Percentiles rank a stretch among this genome's conserved stretches.
phyloP scores from a whole-genome alignment of 2,329 filamentous ascomycete genomes.

The Sclerotinia spermophila region DNA sequence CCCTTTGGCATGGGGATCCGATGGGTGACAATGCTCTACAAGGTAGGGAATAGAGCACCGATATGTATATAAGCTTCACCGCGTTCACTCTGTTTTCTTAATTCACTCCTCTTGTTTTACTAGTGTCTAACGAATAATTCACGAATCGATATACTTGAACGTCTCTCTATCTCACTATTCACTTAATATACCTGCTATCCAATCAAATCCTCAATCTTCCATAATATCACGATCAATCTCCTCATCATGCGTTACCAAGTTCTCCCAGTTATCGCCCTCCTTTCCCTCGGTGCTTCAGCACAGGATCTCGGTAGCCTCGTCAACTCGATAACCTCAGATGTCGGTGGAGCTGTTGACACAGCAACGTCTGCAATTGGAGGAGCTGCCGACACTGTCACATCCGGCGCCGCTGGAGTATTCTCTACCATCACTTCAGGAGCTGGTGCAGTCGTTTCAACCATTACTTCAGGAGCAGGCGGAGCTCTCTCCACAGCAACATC shows the following conservation, averaged over 20 bases:
- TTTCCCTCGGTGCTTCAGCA: not conserved
- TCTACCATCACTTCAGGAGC: not conserved
- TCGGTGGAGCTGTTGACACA: slow-evolving; percentile 1
- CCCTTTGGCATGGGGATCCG: not conserved
- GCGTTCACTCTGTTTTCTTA: not conserved
- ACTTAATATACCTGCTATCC: not conserved
- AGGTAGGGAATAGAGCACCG: not conserved
- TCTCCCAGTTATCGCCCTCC: slow-evolving; percentile 13
- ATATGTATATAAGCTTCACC: not conserved
- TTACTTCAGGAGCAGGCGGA: not conserved
- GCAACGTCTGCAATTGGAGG: not conserved
- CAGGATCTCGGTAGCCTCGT: not conserved
- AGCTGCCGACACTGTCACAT: not conserved
- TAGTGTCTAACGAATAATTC: not conserved
- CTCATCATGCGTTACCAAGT: slow-evolving; percentile 18
- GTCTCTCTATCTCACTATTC: not conserved
- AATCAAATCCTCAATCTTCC: not conserved
- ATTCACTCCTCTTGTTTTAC: not conserved
- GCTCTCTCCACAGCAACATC: not conserved
- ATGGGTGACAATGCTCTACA: not conserved
- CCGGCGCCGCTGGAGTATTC: not conserved
- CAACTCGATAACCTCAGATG: slow-evolving; percentile 3
- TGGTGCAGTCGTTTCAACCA: not conserved
- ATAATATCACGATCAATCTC: not conserved
- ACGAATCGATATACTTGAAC: not conserved